A percentile compares a stretch with the other conserved stretches of the same genome.
These are phyloP conservation scores for Pythium oligandrum DNA, from an alignment of 352 stramenopile species.

Conservation along the genomic window DNA sequence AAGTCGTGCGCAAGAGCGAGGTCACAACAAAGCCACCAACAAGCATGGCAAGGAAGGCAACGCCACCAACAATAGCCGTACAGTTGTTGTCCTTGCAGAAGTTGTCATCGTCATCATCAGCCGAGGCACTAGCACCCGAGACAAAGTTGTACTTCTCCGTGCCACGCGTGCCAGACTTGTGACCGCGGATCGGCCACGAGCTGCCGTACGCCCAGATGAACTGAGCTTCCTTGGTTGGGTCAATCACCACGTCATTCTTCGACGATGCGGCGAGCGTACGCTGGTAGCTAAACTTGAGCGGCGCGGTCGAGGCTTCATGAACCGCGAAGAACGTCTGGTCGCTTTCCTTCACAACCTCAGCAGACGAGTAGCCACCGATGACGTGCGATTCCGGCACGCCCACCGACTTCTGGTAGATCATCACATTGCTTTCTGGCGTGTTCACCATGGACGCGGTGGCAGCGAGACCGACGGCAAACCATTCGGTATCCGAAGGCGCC, in stretches of 20 bases:
- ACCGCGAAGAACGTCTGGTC: conserved; percentile 39
- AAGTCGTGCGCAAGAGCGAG: conserved; percentile 28
- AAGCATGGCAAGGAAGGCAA: conserved; percentile 48
- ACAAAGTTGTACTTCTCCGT: conserved; percentile 48
- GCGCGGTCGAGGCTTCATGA: conserved; percentile 25
- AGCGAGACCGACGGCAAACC: conserved; percentile 61
- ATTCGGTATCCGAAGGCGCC: conserved; percentile 31
- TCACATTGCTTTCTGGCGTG: conserved; percentile 57
- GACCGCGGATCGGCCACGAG: conserved; percentile 55
- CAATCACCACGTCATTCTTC: conserved; percentile 42
- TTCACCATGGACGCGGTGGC: conserved; percentile 53
- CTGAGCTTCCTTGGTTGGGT: conserved; percentile 21
- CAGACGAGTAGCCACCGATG: conserved; percentile 44
- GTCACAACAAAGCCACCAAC: conserved; percentile 52
- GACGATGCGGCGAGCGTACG: conserved; percentile 46
- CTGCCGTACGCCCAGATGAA: conserved; percentile 76
- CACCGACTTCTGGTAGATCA: conserved; percentile 55
- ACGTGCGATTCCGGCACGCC: conserved; percentile 38
- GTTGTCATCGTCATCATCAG: conserved; percentile 12
- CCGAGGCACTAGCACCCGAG: conserved; percentile 8
- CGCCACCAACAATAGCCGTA: conserved; percentile 45
- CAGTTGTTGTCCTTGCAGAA: conserved; percentile 69
- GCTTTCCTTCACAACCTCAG: conserved; percentile 33
- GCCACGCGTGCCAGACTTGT: conserved; percentile 43
- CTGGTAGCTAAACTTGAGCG: conserved; percentile 71